A percentile compares a stretch with the other conserved stretches of the same genome.
Evolutionary conservation across 179 eudicot genomes (phyloP).

Genomic region (Heliamphora pulchella): DNA sequence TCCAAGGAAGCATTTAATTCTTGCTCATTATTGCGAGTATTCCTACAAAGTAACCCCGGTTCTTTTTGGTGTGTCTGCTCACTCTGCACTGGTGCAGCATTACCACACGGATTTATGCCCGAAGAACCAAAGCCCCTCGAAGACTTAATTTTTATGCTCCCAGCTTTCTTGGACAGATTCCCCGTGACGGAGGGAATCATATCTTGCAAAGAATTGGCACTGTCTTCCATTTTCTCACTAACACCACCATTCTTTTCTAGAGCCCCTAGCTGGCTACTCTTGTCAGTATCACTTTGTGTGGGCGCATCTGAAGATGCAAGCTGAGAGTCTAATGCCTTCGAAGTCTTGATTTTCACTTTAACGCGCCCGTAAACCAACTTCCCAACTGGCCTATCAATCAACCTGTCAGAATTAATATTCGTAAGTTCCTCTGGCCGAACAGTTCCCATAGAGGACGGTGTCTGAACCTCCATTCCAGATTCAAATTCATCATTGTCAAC

Average conservation of each 20-base stretch:
- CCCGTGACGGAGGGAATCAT: slow-evolving; percentile 21
- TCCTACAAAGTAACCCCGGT: slow-evolving; percentile 24
- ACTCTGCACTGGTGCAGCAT: slow-evolving; percentile 24
- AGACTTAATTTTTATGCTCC: slow-evolving; percentile 45
- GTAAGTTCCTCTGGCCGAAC: slow-evolving; percentile 22
- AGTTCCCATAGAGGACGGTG: slow-evolving; percentile 17
- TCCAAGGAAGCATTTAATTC: slow-evolving; percentile 66
- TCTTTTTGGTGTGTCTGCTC: slow-evolving; percentile 30
- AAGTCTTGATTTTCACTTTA: slow-evolving; percentile 48
- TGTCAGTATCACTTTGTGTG: slow-evolving; percentile 32
- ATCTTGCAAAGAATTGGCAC: slow-evolving; percentile 41
- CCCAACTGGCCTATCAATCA: slow-evolving; percentile 34
- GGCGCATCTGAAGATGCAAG: slow-evolving; percentile 24
- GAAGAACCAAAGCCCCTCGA: slow-evolving; percentile 38
- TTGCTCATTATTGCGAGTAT: slow-evolving; percentile 37
- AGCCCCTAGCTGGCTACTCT: slow-evolving; percentile 29
- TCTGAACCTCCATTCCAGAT: slow-evolving; percentile 25
- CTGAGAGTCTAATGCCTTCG: slow-evolving; percentile 34
- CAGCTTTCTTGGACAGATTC: slow-evolving; percentile 32
- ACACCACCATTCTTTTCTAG: slow-evolving; percentile 28
- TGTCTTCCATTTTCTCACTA: slow-evolving; percentile 45
- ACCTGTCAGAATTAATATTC: slow-evolving; percentile 25
- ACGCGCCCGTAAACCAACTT: slow-evolving; percentile 67
- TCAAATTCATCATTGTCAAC: slow-evolving; percentile 32
- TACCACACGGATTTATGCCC: slow-evolving; percentile 27